These are phyloP conservation scores for Cucurbita ficifolia DNA, from an alignment of 306 rosid genomes.

Conservation along the genomic window DNA sequence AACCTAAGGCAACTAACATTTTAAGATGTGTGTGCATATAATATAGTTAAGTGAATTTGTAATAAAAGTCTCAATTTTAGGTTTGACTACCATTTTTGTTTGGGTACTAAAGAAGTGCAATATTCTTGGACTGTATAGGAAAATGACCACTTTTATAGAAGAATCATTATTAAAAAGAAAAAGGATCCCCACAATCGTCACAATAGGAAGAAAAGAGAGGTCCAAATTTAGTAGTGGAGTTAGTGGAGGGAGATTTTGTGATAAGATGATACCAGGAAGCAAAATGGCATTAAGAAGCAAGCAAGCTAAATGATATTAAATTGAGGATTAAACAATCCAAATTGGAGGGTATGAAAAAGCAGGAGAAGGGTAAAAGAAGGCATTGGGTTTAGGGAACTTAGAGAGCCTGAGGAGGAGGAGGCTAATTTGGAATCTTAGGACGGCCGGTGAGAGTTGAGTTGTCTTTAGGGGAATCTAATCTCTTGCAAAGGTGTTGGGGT, in stretches of 20 bases:
- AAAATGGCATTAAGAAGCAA: background rate
- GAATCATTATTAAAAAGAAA: background rate
- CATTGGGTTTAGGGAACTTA: background rate
- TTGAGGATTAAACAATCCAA: no score
- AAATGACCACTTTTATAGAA: background rate
- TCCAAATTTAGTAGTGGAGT: background rate
- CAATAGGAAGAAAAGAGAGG: background rate
- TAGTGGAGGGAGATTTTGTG: background rate
- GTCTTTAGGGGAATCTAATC: slow-evolving; percentile 53
- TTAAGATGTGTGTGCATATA: background rate
- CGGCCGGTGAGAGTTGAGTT: slow-evolving; percentile 5
- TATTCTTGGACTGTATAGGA: background rate
- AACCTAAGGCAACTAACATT: no score
- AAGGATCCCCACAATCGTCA: background rate
- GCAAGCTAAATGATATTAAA: background rate
- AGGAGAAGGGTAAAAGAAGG: background rate
- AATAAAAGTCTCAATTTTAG: background rate
- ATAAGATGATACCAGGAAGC: background rate
- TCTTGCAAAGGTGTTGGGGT: slow-evolving; percentile 36
- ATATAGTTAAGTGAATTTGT: background rate
- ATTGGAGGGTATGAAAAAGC: background rate
- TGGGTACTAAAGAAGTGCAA: background rate
- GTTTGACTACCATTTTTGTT: no score
- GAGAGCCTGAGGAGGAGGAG: background rate
- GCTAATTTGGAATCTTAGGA: slow-evolving; percentile 57